Evolutionary conservation across 2,329 filamentous ascomycete species (phyloP), one percentile per base, ranked within the genome.

Genomic region (Xenoacremonium recifei): DNA sequence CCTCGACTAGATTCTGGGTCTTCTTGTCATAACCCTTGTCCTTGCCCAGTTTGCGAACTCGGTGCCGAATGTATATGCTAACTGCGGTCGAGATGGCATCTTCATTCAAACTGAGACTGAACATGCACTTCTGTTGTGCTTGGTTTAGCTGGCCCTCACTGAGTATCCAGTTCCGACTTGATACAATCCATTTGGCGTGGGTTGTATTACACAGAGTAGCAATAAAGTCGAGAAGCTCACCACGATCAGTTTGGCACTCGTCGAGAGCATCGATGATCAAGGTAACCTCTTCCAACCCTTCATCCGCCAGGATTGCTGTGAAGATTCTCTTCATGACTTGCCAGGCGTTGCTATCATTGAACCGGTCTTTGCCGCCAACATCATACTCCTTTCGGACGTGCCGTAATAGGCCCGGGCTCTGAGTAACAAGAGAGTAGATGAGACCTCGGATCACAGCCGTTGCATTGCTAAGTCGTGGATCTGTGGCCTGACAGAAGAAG

Each of bases 181-280:
- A 68, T 4, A 71, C 36, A 20, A 74, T 45, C 65, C 68, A 72
- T 46, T 68, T 73, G 23, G 66, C 50, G 5, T 43, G 54, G 21
- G n/a, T n/a, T n/a, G n/a, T n/a, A 15, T 15, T 9, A 27, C 13
- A 9, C 23, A 27, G 29, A 31, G n/a, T 35, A 11, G 44, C 38
- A 30, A 75, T 60, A 5, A 72, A 51, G 3, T 63, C 37, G 6
- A 72, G 55, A 23, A 74, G 65, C 29, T 54, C 51, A n/a, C n/a
- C n/a, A n/a, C n/a, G n/a, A n/a, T n/a, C 61, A 7, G 19, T 44
- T 31, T 31, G 47, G n/a, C 29, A 31, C n/a, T 77, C 71, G 44
- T 78, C 70, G 0, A 77, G 66, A 3, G 67, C 71, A 51, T 77
- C 70, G 21, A 77, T 57, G 3, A 76, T 45, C 4, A 76, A 32